Base-by-base conservation (phyloP, 2,329 filamentous ascomycete genomes). In the Aureobasidium sp. region DNA sequence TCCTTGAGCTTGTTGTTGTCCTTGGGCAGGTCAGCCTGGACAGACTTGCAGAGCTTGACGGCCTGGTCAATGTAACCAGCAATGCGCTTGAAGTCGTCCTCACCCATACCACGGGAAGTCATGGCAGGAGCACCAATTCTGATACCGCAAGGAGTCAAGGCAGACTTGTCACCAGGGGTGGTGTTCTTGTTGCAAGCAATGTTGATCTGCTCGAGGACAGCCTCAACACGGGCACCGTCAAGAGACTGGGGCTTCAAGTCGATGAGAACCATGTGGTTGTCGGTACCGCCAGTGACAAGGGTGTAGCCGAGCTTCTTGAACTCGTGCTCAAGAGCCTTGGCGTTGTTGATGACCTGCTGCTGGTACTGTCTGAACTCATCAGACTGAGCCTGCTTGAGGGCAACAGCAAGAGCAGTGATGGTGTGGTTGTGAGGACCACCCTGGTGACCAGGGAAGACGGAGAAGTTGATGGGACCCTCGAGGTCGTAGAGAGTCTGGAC, bases 121-220 rank as follows among this genome's bases (percentile, higher is more conserved):
- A 99, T 99, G 76, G 94, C 94, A 52, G 94, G 94, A 50, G 92
- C 94, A 73, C 94, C 94, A 71, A 99, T 96, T 70, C 94, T 91
- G 76, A 99, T 87, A 81, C 94, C 94, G 73, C 87, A 91, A 61
- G 94, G 94, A 67, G 91, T 96, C 69, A 99, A 85, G 53, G 94
- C 94, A 63, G 90, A 96, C 84, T 96, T 97, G 84, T 99, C 94
- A 47, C 93, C 94, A 1, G 94, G 94, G 0, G 97, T 93, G 8
- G 94, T 97, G 80, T 99, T 99, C 84, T 99, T 99, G 83, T 99
- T 99, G 73, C 90, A 89, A n/a, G 94, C 94, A 59, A 97, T 96
- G 83, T 96, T 96, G 79, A 97, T 94, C 77, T 95, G 89, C 82
- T 99, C 94, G 24, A 99, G 87, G 64, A 99, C 89, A 65, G 90